Base-by-base conservation (phyloP, 1,139 yeast species). In the Wickerhamiella pararugosa region DNA sequence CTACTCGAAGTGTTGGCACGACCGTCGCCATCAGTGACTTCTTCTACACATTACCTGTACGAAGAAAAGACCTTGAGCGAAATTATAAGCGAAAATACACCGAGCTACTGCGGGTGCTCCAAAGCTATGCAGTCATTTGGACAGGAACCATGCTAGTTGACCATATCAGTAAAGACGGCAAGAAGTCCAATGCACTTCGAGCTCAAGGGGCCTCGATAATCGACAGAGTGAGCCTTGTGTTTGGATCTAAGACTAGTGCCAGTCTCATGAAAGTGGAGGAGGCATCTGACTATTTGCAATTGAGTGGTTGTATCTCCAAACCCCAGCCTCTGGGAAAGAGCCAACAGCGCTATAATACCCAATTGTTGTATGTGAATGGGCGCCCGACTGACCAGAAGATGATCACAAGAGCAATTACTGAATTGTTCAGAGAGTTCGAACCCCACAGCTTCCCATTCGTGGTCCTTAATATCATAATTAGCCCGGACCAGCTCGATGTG, bases 391-490 rank as follows among this genome's bases (percentile, higher is more conserved):
- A 61, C 1, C 64, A 78, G 49, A 75, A 76, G 28, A 65, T 66
- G 32, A 55, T 87, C 25, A 53, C 66, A 5, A 79, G 75, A 53
- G 62, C 77, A 11, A 61, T 84, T 25, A 83, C 79, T 51, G 95
- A 86, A 43, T 70, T 73, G 1, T 90, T 83, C 60, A 75, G 73
- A 48, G 66, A 67, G 33, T 83, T 71, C 58, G 87, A 84, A 52
- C 71, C 75, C 50, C 66, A 76, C 5, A 95, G 86, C 54, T 69
- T 57, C 43, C 98, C 98, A 0, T 72, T 75, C n/a, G 67, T 81
- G 41, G 64, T 86, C 1, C 54, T 83, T 2, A 69, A 92, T 57
- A 51, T 90, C 31, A 54, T 56, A 7, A 58, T 84, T 8, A 68
- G 70, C 36, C 67, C 79, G 0, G 54, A 58, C 25, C 63, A 66